A percentile compares a stretch with the other conserved stretches of the same genome.
phyloP scores from a whole-genome alignment of 2,329 filamentous ascomycete species.

The Penicillium sp. region DNA sequence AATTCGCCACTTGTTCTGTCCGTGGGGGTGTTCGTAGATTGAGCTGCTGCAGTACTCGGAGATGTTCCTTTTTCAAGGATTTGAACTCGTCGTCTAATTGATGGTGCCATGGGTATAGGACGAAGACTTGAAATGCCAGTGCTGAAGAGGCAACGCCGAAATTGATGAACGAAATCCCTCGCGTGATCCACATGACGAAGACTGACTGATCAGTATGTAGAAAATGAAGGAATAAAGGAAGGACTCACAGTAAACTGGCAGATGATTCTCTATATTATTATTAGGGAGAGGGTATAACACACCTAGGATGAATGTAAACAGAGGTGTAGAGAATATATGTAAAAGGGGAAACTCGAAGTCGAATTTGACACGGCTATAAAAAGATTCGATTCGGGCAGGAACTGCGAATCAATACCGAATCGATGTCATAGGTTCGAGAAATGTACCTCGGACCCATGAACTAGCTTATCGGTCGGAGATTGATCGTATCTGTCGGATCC shows the following conservation, averaged over 20 bases:
- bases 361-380: not conserved
- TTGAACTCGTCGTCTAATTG: constrained; percentile 62
- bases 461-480: not conserved
- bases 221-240: not conserved
- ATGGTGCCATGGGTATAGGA: constrained; percentile 69
- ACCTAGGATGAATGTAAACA: not conserved
- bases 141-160: constrained; percentile 65
- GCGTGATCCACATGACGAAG: constrained; percentile 46
- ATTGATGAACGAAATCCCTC: constrained; percentile 60
- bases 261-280: not conserved
- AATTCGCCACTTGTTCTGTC: too few relatives aligned
- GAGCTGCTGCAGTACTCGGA: constrained; percentile 29
- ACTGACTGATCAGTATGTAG: not conserved
- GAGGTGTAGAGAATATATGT: not conserved
- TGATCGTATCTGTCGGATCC: constrained; percentile 2
- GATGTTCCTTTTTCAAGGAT: constrained; percentile 58
- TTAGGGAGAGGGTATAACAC: not conserved
- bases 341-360: not conserved
- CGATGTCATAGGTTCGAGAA: not conserved
- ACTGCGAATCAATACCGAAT: not conserved
- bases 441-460: not conserved
- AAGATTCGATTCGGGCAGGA: not conserved
- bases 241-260: not conserved
- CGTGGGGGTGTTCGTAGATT: not conserved
- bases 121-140: constrained; percentile 65